Conservation (phyloP, 2,329 filamentous ascomycete species). For the Rosellinia necatrix region DNA sequence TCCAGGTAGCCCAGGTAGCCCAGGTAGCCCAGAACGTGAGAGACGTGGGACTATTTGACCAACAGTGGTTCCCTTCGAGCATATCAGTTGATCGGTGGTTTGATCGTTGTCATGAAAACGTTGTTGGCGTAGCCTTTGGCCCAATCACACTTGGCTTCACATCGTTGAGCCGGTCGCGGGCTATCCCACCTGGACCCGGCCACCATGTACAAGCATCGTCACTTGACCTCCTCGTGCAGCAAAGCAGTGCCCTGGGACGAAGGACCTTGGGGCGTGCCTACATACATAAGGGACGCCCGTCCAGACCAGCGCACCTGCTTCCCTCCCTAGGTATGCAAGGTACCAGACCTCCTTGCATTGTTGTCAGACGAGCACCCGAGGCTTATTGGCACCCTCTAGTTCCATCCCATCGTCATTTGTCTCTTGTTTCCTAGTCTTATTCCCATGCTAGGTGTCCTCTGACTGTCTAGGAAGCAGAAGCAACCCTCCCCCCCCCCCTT, state of each 20-base stretch:
- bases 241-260: not conserved
- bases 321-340: conserved; percentile 19
- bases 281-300: conserved; percentile 12
- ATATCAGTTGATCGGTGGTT: conserved; percentile 14
- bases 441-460: not conserved
- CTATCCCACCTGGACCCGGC: conserved; percentile 6
- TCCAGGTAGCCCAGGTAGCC: not conserved
- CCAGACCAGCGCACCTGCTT: not conserved
- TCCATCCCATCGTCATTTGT: too few species aligned
- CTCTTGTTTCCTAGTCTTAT: not conserved
- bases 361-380: conserved; percentile 11
- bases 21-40: too few species aligned
- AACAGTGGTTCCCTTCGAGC: conserved; percentile 3
- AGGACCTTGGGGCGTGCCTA: not conserved
- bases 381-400: not conserved
- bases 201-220: conserved; percentile 25
- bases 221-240: conserved; percentile 25
- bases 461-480: too few species aligned
- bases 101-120: conserved; percentile 25
- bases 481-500: too few species aligned
- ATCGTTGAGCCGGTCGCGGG: conserved; percentile 25
- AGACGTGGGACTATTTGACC: too few species aligned
- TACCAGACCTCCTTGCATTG: conserved; percentile 14
- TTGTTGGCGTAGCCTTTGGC: conserved; percentile 16
- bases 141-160: conserved; percentile 26